Evolutionary conservation across 148 eudicot genomes (phyloP).

Genomic region (Oxyria digyna): DNA sequence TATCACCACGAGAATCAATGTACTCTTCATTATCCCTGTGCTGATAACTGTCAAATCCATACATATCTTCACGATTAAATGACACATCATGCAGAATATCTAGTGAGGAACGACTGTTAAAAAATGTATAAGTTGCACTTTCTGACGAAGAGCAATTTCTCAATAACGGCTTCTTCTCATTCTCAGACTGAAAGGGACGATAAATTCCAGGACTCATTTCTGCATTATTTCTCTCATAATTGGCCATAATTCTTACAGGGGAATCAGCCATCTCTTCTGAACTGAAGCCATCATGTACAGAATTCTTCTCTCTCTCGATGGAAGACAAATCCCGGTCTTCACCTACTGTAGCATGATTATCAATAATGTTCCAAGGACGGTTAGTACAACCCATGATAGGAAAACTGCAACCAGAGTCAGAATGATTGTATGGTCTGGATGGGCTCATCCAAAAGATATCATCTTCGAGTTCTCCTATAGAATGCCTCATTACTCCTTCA

Average conservation of each 20-base stretch:
- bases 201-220: constrained; percentile 11
- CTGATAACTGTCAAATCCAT: not conserved
- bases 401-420: constrained; percentile 2
- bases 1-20: constrained; percentile 3
- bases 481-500: not conserved
- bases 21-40: not conserved
- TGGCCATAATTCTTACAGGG: constrained; percentile 5
- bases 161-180: constrained; percentile 19
- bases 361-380: constrained; percentile 6
- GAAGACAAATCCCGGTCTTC: constrained; percentile 10
- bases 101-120: not conserved
- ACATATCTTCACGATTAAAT: not conserved
- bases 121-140: constrained; percentile 11
- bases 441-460: constrained; percentile 2
- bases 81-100: not conserved
- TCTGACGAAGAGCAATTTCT: constrained; percentile 24
- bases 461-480: constrained; percentile 6
- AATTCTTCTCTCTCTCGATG: constrained; percentile 9
- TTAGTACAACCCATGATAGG: constrained; percentile 4
- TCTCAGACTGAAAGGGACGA: constrained; percentile 13
- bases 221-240: constrained; percentile 11
- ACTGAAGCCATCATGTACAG: constrained; percentile 2
- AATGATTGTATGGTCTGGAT: not conserved
- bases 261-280: constrained; percentile 6
- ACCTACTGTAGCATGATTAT: constrained; percentile 14